Evolutionary conservation across 176 grass and related monocot species (phyloP).

Genomic region (Themeda triandra): DNA sequence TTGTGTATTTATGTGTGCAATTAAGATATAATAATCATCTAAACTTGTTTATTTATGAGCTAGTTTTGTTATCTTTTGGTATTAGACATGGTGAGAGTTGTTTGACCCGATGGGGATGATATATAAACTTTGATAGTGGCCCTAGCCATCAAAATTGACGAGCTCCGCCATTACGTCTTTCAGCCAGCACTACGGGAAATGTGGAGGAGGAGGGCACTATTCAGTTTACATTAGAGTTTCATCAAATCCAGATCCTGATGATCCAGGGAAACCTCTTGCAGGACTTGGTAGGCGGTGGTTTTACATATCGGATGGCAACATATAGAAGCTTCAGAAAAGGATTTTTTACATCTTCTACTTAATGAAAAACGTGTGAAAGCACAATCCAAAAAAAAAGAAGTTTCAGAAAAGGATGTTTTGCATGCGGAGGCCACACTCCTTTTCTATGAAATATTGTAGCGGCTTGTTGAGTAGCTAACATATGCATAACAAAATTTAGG

Average conservation of each 20-base stretch:
- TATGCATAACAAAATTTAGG: not conserved
- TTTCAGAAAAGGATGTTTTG: conserved; percentile 61
- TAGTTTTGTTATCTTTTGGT: too few species aligned
- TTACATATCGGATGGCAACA: conserved; percentile 81
- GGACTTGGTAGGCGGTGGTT: conserved; percentile 46
- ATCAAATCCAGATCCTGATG: conserved; percentile 19
- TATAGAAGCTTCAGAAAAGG: conserved; percentile 57
- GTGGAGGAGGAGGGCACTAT: conserved; percentile 82
- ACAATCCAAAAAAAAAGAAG: too few species aligned
- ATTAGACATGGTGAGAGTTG: too few species aligned
- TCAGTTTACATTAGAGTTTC: conserved; percentile 61
- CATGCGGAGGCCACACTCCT: conserved; percentile 71
- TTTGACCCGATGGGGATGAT: too few species aligned
- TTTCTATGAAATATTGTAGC: conserved; percentile 79
- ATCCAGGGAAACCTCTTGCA: conserved; percentile 23
- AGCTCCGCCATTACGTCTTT: too few species aligned
- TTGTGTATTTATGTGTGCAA: too few species aligned
- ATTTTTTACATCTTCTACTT: conserved; percentile 61
- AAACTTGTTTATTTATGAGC: too few species aligned
- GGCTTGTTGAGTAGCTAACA: conserved; percentile 8
- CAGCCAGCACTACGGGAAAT: conserved; percentile 76
- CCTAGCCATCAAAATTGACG: too few species aligned
- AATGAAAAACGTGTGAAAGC: too few species aligned
- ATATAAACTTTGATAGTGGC: too few species aligned
- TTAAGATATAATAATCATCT: too few species aligned